Evolutionary conservation across 192 early-diverging fungal species (phyloP).

Genomic region (Coemansia sp.): DNA sequence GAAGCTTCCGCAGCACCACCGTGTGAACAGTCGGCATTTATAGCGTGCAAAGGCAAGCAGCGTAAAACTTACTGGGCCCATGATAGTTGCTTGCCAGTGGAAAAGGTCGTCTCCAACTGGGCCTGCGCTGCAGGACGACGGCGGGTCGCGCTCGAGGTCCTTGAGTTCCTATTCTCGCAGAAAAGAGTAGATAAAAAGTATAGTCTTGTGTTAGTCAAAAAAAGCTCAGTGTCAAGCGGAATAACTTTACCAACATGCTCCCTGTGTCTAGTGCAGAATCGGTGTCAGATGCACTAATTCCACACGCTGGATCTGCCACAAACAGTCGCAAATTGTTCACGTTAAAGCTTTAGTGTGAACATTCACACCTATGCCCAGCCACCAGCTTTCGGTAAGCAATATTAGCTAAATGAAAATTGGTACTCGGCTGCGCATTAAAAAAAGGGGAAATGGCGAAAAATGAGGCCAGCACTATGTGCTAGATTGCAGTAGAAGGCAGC

Average conservation of each 20-base stretch:
- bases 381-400: no score
- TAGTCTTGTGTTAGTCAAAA: neutral
- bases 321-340: neutral
- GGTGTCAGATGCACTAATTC: neutral
- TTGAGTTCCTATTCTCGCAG: slow-evolving; percentile 70
- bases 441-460: neutral
- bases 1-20: no score
- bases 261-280: neutral
- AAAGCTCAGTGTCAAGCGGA: neutral
- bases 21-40: neutral
- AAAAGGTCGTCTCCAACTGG: slow-evolving; percentile 90
- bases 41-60: slow-evolving; percentile 9
- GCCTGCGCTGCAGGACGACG: slow-evolving; percentile 95
- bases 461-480: neutral
- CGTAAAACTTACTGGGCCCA: slow-evolving; percentile 77
- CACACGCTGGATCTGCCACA: neutral
- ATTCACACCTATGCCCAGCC: no score
- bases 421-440: neutral
- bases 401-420: neutral
- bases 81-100: slow-evolving; percentile 98
- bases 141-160: slow-evolving; percentile 97
- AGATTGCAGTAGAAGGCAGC: slow-evolving; percentile 3
- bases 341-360: no score
- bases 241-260: neutral
- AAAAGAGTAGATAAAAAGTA: neutral